phyloP scores from a whole-genome alignment of 805 yeast species.

The Metschnikowia lochheadii region DNA sequence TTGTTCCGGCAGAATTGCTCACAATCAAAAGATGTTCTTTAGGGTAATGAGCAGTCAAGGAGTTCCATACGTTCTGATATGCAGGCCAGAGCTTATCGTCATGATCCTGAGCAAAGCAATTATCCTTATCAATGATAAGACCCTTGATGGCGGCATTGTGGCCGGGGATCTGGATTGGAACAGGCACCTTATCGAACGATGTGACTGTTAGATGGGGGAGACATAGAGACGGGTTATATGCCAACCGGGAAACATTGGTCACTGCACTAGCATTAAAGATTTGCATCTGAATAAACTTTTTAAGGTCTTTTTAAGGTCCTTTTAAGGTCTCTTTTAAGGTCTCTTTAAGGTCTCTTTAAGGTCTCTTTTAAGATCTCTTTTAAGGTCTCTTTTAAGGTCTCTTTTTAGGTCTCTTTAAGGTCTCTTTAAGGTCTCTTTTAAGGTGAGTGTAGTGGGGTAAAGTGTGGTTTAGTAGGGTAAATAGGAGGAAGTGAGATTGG shows the following conservation, averaged over 20 bases:
- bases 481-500: too few relatives aligned
- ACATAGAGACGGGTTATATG: constrained; percentile 62
- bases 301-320: too few relatives aligned
- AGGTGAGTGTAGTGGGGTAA: too few relatives aligned
- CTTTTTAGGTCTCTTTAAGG: too few relatives aligned
- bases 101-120: constrained; percentile 86
- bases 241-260: constrained; percentile 55
- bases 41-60: constrained; percentile 55
- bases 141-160: constrained; percentile 51
- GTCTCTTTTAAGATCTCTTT: too few relatives aligned
- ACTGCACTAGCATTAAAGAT: constrained; percentile 73
- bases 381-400: too few relatives aligned
- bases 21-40: constrained; percentile 67
- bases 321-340: too few relatives aligned
- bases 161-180: constrained; percentile 45
- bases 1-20: constrained; percentile 90
- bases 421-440: too few relatives aligned
- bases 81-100: constrained; percentile 77
- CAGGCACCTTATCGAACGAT: constrained; percentile 56
- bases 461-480: too few relatives aligned
- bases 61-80: constrained; percentile 53
- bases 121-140: constrained; percentile 88
- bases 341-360: too few relatives aligned
- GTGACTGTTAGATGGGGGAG: constrained; percentile 57
- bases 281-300: constrained; percentile 9